phyloP scores from a whole-genome alignment of 768 basidiomycete genomes.

The Suillus plorans region DNA sequence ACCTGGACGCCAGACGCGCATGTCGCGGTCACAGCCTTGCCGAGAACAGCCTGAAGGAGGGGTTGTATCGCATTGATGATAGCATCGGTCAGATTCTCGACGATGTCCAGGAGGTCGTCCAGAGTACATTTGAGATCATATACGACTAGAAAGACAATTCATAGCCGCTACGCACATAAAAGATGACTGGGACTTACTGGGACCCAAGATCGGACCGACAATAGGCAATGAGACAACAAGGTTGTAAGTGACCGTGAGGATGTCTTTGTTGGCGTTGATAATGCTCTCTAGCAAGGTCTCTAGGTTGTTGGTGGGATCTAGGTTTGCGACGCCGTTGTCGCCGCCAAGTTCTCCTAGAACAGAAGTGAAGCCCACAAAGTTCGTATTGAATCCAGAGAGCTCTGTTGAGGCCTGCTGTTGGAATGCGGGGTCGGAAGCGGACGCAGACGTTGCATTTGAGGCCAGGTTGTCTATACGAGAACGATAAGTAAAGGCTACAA shows the following conservation, averaged over 20 bases:
- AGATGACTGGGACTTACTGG: conserved; percentile 42
- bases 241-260: conserved; percentile 31
- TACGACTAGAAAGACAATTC: conserved; percentile 40
- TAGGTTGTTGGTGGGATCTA: conserved; percentile 41
- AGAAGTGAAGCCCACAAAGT: conserved; percentile 30
- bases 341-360: conserved; percentile 28
- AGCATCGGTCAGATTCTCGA: conserved; percentile 50
- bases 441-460: conserved; percentile 28
- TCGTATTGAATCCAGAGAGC: conserved; percentile 36
- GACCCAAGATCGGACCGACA: conserved; percentile 52
- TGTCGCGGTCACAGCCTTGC: conserved; percentile 17
- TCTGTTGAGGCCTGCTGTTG: conserved; percentile 37
- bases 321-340: conserved; percentile 53
- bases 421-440: conserved; percentile 32
- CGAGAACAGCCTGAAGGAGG: conserved; percentile 29
- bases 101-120: conserved; percentile 47
- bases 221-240: conserved; percentile 41
- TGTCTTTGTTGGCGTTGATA: conserved; percentile 48
- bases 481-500: neutral
- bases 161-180: conserved; percentile 1
- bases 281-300: conserved; percentile 51
- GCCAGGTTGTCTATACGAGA: conserved; percentile 33
- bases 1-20: conserved; percentile 25
- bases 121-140: conserved; percentile 62
- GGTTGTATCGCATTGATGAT: conserved; percentile 42